A percentile compares a stretch with the other conserved stretches of the same genome.
phyloP scores from a whole-genome alignment of 208 protist genomes.

The Crithidia acanthocephali region DNA sequence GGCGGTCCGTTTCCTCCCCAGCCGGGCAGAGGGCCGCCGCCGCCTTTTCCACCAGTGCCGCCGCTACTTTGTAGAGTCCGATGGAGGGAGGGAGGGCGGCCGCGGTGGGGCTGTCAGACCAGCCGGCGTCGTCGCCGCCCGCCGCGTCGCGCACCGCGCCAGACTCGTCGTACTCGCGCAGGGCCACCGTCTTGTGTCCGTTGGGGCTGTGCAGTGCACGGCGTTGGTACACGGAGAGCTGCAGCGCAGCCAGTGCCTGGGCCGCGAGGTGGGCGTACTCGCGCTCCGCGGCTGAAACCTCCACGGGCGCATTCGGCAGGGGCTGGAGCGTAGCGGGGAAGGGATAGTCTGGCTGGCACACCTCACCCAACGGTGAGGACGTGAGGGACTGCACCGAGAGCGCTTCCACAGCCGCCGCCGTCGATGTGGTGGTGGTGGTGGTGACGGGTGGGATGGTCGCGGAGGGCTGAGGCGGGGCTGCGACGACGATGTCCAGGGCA shows the following conservation, averaged over 20 bases:
- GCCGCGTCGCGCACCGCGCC: not conserved
- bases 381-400: not conserved
- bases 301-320: not conserved
- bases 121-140: no score
- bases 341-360: not conserved
- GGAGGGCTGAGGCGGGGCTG: not conserved
- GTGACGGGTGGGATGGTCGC: not conserved
- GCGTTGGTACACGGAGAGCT: slow-evolving; percentile 10
- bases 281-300: not conserved
- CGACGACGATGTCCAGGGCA: slow-evolving; percentile 12
- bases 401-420: not conserved
- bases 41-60: slow-evolving; percentile 25
- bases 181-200: slow-evolving; percentile 3
- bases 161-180: slow-evolving; percentile 21
- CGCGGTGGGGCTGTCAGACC: no score
- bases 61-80: slow-evolving; percentile 12
- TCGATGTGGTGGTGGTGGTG: not conserved
- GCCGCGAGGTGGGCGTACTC: slow-evolving; percentile 1
- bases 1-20: not conserved
- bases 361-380: slow-evolving; percentile 1
- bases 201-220: slow-evolving; percentile 2
- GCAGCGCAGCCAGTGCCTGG: slow-evolving; percentile 10
- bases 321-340: not conserved
- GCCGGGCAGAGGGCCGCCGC: slow-evolving; percentile 18
- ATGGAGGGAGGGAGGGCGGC: slow-evolving; percentile 26